Evolutionary conservation across 352 stramenopile genomes (phyloP).

Genomic region (Paralagenidium karlingii): DNA sequence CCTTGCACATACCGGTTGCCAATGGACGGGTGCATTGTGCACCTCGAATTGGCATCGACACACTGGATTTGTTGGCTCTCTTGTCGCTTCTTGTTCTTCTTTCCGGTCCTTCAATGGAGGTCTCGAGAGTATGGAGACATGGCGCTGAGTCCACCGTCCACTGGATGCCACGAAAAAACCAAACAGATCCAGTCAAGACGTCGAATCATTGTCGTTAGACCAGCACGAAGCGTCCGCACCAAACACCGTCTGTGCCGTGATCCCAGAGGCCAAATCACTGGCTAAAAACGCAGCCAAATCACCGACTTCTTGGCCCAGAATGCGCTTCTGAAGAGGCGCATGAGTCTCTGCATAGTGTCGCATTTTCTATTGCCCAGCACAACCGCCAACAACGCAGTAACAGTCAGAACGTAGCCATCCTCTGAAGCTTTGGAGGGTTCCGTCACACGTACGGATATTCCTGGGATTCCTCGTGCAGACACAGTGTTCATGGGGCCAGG

Average conservation of each 20-base stretch:
- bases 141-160: slow-evolving; percentile 62
- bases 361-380: slow-evolving; percentile 47
- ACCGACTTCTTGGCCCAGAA: slow-evolving; percentile 63
- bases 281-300: slow-evolving; percentile 70
- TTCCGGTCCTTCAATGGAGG: too few species aligned
- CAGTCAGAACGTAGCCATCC: not conserved
- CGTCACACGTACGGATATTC: slow-evolving; percentile 63
- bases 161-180: slow-evolving; percentile 9
- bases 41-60: too few species aligned
- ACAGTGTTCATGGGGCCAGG: slow-evolving; percentile 86
- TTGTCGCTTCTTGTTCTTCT: too few species aligned
- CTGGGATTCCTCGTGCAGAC: slow-evolving; percentile 80
- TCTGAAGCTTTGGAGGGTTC: not conserved
- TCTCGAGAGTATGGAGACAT: slow-evolving; percentile 27
- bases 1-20: too few species aligned
- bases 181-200: not conserved
- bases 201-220: not conserved
- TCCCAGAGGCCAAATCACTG: slow-evolving; percentile 44
- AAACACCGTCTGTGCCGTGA: slow-evolving; percentile 87
- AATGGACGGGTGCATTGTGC: too few species aligned
- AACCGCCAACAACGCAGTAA: slow-evolving; percentile 1
- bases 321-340: slow-evolving; percentile 56
- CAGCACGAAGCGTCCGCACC: slow-evolving; percentile 16
- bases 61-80: too few species aligned
- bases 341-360: slow-evolving; percentile 50